phyloP scores from a whole-genome alignment of 1,139 yeast genomes.

The Debaryomycetaceae sp. region DNA sequence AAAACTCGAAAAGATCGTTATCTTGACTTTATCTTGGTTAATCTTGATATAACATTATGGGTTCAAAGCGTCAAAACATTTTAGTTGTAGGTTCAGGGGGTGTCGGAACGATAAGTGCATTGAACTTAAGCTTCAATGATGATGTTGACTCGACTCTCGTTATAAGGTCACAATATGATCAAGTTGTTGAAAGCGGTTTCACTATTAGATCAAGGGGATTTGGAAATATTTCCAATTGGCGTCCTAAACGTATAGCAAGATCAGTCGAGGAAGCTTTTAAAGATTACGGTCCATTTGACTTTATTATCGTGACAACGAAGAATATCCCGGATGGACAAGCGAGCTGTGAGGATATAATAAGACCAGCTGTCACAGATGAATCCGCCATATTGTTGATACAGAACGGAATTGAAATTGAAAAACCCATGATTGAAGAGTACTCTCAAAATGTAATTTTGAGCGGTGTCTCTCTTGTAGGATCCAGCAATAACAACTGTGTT shows the following conservation, averaged over 20 bases:
- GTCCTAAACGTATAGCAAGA: conserved; percentile 46
- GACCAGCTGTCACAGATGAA: conserved; percentile 47
- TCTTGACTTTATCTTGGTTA: too few species aligned
- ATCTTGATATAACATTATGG: neutral
- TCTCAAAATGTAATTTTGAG: conserved; percentile 60
- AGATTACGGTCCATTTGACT: conserved; percentile 56
- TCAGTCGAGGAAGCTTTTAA: conserved; percentile 44
- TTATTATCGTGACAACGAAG: conserved; percentile 64
- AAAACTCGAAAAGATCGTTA: too few species aligned
- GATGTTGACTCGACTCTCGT: conserved; percentile 57
- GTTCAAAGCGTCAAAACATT: conserved; percentile 22
- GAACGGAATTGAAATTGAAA: conserved; percentile 74
- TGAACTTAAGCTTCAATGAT: conserved; percentile 45
- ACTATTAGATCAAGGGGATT: conserved; percentile 58
- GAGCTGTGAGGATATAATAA: conserved; percentile 56
- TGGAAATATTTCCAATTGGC: conserved; percentile 52
- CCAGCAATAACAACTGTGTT: conserved; percentile 52
- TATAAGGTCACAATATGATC: conserved; percentile 63
- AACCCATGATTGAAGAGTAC: conserved; percentile 51
- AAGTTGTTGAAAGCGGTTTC: conserved; percentile 51
- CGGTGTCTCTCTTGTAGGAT: conserved; percentile 68
- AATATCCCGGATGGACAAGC: conserved; percentile 64
- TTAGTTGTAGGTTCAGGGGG: conserved; percentile 48
- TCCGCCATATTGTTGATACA: conserved; percentile 64
- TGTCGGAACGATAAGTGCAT: conserved; percentile 69